These are phyloP conservation scores for Anaeramoeba ignava DNA, from an alignment of 78 protist genomes.

Conservation along the genomic window DNA sequence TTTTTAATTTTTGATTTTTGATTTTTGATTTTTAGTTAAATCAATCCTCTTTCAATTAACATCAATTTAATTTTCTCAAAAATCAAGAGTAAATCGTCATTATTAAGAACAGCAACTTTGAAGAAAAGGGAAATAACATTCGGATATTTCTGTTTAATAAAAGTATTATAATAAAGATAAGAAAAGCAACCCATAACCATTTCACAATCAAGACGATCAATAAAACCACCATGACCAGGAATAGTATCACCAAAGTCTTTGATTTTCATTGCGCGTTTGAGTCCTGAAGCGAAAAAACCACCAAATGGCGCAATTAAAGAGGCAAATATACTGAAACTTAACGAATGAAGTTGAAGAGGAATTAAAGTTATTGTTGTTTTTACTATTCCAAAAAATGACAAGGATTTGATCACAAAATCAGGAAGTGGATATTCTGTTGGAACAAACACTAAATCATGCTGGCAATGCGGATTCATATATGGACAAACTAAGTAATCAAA, in stretches of 20 bases:
- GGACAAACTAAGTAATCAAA: constrained; percentile 35
- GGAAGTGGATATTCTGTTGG: too few relatives aligned
- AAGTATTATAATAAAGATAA: not conserved
- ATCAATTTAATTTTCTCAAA: too few relatives aligned
- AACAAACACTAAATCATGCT: not conserved
- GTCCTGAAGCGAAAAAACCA: constrained; percentile 86
- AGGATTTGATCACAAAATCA: too few relatives aligned
- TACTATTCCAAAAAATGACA: too few relatives aligned
- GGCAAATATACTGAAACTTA: constrained; percentile 64
- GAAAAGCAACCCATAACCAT: constrained; percentile 15
- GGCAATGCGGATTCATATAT: constrained; percentile 22
- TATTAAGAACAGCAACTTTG: too few relatives aligned
- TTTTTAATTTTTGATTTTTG: too few relatives aligned
- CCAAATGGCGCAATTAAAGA: constrained; percentile 88
- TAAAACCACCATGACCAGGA: constrained; percentile 95
- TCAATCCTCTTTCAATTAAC: too few relatives aligned
- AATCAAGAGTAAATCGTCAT: too few relatives aligned
- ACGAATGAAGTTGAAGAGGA: constrained; percentile 60
- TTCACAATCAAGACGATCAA: constrained; percentile 66
- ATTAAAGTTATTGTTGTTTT: too few relatives aligned
- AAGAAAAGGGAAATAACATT: too few relatives aligned
- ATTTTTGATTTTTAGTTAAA: too few relatives aligned
- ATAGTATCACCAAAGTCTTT: constrained; percentile 77
- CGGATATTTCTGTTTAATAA: too few relatives aligned
- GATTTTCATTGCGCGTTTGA: constrained; percentile 83